Conservation (phyloP, 2,329 filamentous ascomycete species). For the Rhytidhysteron rufulum region DNA sequence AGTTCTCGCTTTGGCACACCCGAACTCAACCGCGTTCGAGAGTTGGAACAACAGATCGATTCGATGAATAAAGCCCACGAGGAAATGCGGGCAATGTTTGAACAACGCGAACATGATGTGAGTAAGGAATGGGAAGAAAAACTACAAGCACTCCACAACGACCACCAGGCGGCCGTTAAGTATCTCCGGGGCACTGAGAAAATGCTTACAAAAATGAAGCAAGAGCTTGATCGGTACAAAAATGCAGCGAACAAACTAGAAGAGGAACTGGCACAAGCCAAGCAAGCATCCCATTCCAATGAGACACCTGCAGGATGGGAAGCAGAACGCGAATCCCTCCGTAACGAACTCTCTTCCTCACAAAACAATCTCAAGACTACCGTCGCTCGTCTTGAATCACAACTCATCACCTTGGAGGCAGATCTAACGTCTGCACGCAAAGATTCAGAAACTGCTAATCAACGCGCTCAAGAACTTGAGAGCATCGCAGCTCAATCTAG, state of each 20-base stretch:
- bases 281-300: constrained; percentile 35
- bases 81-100: constrained; percentile 74
- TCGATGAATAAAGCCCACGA: constrained; percentile 75
- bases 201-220: constrained; percentile 98
- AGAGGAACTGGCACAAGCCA: constrained; percentile 65
- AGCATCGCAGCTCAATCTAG: constrained; percentile 53
- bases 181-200: constrained; percentile 98
- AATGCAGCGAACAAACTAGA: constrained; percentile 78
- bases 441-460: constrained; percentile 66
- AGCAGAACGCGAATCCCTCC: constrained; percentile 64
- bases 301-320: constrained; percentile 65
- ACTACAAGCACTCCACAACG: constrained; percentile 87
- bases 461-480: constrained; percentile 49
- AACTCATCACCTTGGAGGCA: constrained; percentile 64
- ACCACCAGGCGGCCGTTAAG: constrained; percentile 96
- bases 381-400: constrained; percentile 64
- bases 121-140: constrained; percentile 89
- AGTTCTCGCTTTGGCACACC: constrained; percentile 71
- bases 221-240: constrained; percentile 92
- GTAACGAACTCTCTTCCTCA: constrained; percentile 64
- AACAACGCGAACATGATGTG: constrained; percentile 78
- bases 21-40: constrained; percentile 72
- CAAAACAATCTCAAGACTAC: constrained; percentile 66
- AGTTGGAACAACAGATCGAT: constrained; percentile 85
- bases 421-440: constrained; percentile 63